These are phyloP conservation scores for Ambrosiella beaveri DNA, from an alignment of 2,329 filamentous ascomycete genomes.

Conservation along the genomic window DNA sequence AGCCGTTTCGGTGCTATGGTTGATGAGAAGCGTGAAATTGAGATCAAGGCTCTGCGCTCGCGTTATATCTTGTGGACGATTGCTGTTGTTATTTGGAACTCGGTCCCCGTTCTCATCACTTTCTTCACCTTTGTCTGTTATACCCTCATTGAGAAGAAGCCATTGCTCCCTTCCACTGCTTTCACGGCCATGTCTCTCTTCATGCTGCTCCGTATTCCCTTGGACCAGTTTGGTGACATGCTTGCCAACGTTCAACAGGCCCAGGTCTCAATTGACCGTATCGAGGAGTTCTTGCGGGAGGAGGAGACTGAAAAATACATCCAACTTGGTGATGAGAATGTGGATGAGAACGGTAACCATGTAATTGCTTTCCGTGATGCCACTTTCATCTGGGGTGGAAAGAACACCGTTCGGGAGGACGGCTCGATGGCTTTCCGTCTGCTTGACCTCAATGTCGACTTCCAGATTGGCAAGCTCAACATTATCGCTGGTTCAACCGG, in stretches of 20 bases:
- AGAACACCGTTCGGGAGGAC: constrained; percentile 41
- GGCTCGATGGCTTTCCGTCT: constrained; percentile 64
- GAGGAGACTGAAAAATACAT: constrained; percentile 92
- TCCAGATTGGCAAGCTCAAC: constrained; percentile 73
- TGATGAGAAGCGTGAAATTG: constrained; percentile 67
- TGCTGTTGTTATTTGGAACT: constrained; percentile 92
- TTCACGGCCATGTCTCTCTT: constrained; percentile 96
- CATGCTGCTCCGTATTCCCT: constrained; percentile 75
- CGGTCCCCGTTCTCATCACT: constrained; percentile 84
- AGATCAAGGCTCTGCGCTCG: constrained; percentile 60
- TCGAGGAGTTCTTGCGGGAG: constrained; percentile 83
- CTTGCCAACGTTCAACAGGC: constrained; percentile 95
- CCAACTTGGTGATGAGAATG: constrained; percentile 56
- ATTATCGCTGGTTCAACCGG: constrained; percentile 87
- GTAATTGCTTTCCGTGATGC: constrained; percentile 73
- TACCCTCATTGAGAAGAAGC: constrained; percentile 76
- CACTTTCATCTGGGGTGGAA: constrained; percentile 76
- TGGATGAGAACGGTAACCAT: constrained; percentile 50
- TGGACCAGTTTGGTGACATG: constrained; percentile 97
- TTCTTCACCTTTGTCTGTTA: constrained; percentile 93
- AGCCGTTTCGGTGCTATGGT: constrained; percentile 73
- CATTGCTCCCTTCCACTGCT: constrained; percentile 75
- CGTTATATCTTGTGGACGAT: constrained; percentile 83
- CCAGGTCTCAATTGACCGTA: constrained; percentile 89
- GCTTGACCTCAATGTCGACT: constrained; percentile 67